phyloP scores from a whole-genome alignment of 805 yeast genomes.

The Yarrowia deformans region DNA sequence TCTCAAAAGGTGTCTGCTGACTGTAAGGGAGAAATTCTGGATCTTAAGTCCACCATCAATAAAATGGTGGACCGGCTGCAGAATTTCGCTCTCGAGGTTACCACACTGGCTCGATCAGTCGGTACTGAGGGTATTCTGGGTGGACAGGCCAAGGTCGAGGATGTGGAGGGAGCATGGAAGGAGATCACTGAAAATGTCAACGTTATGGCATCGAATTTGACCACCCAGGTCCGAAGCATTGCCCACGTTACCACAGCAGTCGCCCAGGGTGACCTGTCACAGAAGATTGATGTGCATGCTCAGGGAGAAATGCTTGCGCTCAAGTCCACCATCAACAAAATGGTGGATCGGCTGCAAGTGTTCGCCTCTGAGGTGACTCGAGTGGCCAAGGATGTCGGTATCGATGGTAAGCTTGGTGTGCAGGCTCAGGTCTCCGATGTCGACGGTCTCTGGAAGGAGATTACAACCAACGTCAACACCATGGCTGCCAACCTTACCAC shows the following conservation, averaged over 20 bases:
- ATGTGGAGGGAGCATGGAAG: slow-evolving; percentile 88
- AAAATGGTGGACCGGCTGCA: slow-evolving; percentile 87
- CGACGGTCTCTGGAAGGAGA: slow-evolving; percentile 91
- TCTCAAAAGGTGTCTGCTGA: slow-evolving; percentile 86
- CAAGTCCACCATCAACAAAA: slow-evolving; percentile 85
- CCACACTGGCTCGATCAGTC: slow-evolving; percentile 84
- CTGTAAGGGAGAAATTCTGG: slow-evolving; percentile 80
- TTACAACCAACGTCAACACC: slow-evolving; percentile 87
- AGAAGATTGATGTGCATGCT: slow-evolving; percentile 86
- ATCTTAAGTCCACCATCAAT: slow-evolving; percentile 82
- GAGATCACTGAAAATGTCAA: slow-evolving; percentile 83
- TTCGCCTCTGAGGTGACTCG: slow-evolving; percentile 88
- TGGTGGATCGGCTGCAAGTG: slow-evolving; percentile 89
- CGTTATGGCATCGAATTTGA: slow-evolving; percentile 85
- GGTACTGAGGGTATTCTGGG: slow-evolving; percentile 90
- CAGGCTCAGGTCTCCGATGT: slow-evolving; percentile 91
- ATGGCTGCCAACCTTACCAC: slow-evolving; percentile 94
- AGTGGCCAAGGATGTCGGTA: slow-evolving; percentile 92
- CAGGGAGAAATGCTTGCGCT: slow-evolving; percentile 89
- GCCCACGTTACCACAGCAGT: slow-evolving; percentile 93
- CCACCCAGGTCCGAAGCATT: slow-evolving; percentile 86
- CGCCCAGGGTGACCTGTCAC: slow-evolving; percentile 86
- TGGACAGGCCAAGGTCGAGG: slow-evolving; percentile 83
- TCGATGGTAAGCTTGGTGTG: slow-evolving; percentile 90
- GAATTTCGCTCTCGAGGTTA: slow-evolving; percentile 82